Evolutionary conservation across 73 alveolate species (phyloP), one percentile per base, ranked within the genome.

Genomic region (Symbiodinium pilosum): DNA sequence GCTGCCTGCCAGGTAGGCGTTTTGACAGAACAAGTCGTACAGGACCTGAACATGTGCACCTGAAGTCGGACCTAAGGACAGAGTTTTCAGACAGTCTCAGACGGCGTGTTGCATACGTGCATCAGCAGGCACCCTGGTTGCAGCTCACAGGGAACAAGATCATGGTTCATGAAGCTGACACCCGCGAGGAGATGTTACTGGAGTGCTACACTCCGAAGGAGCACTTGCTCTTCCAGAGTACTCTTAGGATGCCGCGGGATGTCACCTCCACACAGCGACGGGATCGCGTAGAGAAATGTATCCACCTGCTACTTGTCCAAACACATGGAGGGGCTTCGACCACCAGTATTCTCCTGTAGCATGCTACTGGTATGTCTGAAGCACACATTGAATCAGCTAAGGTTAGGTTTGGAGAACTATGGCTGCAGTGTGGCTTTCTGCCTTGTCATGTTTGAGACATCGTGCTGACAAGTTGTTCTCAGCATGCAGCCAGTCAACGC

Each of bases 171-270:
- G n/a, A n/a, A n/a, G n/a, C n/a, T n/a, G n/a, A n/a, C n/a, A n/a
- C 73, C 1, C n/a, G 24, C 44, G 43, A 87, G 94, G 95, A 88
- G 54, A 88, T 88, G 95, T 86, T 88, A 28, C 44, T 88, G 95
- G 95, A 88, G 30, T 81, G 86, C 73, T 88, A 88, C 71, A 88
- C 95, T 4, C 95, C 95, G 11, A 47, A 84, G 30, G 95, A 88
- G 54, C 95, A 88, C 39, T n/a, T 88, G 87, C 36, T 88, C 69
- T 88, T 88, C 95, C 95, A 88, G 54, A 88, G 95, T 69, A 64
- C 69, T 20, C 71, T 88, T 43, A 41, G 95, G 8, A 88, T 88
- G 95, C 95, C 95, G 24, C 86, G 95, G 2, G 86, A 64, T 28
- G 95, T 88, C 26, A 41, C 87, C 32, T 16, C 38, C 71, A 56